Conservation (phyloP, 2,329 filamentous ascomycete species). For the Diaporthe humulicola region DNA sequence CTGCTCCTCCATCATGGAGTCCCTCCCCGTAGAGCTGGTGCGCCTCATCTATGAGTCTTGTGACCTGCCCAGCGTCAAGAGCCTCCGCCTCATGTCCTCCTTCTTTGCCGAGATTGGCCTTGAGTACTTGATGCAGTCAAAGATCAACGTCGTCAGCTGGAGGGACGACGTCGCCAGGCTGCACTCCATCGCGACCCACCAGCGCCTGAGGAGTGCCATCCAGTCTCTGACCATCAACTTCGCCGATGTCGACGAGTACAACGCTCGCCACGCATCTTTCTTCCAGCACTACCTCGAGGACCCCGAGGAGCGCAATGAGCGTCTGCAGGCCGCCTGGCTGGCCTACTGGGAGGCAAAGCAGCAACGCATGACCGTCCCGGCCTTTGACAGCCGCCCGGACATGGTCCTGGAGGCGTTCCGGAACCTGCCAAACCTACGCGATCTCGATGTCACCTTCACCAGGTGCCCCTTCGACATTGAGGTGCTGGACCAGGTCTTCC, state of each 20-base stretch:
- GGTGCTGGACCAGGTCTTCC: constrained; percentile 53
- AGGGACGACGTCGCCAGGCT: constrained; percentile 60
- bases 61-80: constrained; percentile 53
- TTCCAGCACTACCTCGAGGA: constrained; percentile 54
- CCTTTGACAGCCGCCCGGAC: constrained; percentile 52
- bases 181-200: constrained; percentile 57
- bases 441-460: constrained; percentile 57
- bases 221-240: constrained; percentile 61
- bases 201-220: constrained; percentile 57
- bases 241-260: constrained; percentile 56
- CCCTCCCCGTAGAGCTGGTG: constrained; percentile 56
- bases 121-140: constrained; percentile 56
- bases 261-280: constrained; percentile 52
- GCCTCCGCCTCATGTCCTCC: constrained; percentile 55
- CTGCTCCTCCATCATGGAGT: constrained; percentile 40
- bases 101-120: constrained; percentile 57
- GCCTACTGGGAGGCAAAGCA: constrained; percentile 54
- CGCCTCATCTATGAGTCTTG: constrained; percentile 59
- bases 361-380: constrained; percentile 49
- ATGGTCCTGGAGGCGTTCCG: constrained; percentile 55
- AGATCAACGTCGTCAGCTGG: constrained; percentile 59
- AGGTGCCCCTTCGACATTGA: constrained; percentile 55
- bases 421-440: constrained; percentile 54
- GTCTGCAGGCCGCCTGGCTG: constrained; percentile 52
- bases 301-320: constrained; percentile 52